phyloP scores from a whole-genome alignment of 139 green algal genomes.

The Coelastrella sp. region DNA sequence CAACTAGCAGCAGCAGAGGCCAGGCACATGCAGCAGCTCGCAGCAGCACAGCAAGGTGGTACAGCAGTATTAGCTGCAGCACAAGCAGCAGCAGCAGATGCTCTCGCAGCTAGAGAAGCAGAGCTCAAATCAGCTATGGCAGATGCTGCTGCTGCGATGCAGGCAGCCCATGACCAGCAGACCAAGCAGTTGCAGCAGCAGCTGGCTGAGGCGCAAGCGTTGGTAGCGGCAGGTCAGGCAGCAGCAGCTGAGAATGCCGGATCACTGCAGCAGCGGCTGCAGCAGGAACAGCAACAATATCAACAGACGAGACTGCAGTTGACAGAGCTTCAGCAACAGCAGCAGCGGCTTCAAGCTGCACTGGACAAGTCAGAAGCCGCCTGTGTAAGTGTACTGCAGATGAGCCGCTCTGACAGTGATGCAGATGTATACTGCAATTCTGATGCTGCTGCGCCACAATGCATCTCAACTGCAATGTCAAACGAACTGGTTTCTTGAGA shows the following conservation, averaged over 20 bases:
- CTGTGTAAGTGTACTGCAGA: background rate
- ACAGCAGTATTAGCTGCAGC: constrained; percentile 8
- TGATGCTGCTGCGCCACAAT: no score
- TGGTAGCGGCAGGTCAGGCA: background rate
- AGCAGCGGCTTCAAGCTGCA: background rate
- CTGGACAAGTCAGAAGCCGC: background rate
- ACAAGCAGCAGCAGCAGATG: background rate
- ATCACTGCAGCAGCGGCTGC: constrained; percentile 9
- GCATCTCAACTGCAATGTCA: no score
- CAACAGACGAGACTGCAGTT: background rate
- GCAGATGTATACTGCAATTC: no score
- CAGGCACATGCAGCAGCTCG: constrained; percentile 30
- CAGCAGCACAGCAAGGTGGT: constrained; percentile 5
- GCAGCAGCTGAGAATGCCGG: background rate
- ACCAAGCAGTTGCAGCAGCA: constrained; percentile 38
- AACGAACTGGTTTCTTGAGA: no score
- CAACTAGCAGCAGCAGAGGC: constrained; percentile 23
- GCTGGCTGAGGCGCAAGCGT: constrained; percentile 24
- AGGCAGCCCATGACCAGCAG: background rate
- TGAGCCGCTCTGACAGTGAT: background rate
- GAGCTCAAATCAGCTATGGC: background rate
- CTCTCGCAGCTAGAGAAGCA: background rate
- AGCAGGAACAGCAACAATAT: background rate
- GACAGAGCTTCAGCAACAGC: background rate
- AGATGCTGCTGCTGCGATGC: background rate